Evolutionary conservation across 2,329 filamentous ascomycete genomes (phyloP).

Genomic region (Penicillium glabrum): DNA sequence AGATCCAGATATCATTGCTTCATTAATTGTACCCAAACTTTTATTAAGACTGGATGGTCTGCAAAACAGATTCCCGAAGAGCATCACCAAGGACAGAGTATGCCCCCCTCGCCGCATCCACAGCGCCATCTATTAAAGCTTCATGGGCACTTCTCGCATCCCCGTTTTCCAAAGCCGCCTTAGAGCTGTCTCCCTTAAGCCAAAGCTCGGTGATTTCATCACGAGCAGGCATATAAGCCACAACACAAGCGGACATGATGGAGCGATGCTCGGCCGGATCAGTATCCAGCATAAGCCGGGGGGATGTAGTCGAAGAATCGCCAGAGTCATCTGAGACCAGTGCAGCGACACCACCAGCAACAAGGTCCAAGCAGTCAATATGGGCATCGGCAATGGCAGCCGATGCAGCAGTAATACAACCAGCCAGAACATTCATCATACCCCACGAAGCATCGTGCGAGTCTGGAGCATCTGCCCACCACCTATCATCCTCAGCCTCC

Average conservation of each 20-base stretch:
- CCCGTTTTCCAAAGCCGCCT: slow-evolving; percentile 27
- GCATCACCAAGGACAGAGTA: slow-evolving; percentile 62
- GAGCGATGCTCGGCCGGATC: slow-evolving; percentile 75
- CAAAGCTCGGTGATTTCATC: slow-evolving; percentile 95
- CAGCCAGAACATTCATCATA: slow-evolving; percentile 85
- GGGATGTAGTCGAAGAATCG: slow-evolving; percentile 20
- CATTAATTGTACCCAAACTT: slow-evolving; percentile 15
- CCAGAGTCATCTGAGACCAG: slow-evolving; percentile 54
- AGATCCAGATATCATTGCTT: slow-evolving; percentile 19
- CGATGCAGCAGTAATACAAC: slow-evolving; percentile 90
- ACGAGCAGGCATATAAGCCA: slow-evolving; percentile 80
- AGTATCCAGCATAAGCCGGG: slow-evolving; percentile 68
- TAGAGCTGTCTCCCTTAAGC: slow-evolving; percentile 72
- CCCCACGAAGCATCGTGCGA: slow-evolving; percentile 69
- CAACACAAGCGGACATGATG: slow-evolving; percentile 79
- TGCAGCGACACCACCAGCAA: slow-evolving; percentile 85
- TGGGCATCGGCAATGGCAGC: slow-evolving; percentile 91
- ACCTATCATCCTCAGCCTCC: slow-evolving; percentile 83
- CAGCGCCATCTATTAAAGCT: slow-evolving; percentile 61
- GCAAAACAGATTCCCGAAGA: slow-evolving; percentile 57
- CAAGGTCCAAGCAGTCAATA: slow-evolving; percentile 91
- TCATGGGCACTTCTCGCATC: slow-evolving; percentile 47
- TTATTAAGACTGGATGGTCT: slow-evolving; percentile 25
- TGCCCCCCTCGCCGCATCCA: slow-evolving; percentile 61
- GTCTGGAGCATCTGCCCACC: slow-evolving; percentile 58